Evolutionary conservation across 1,284 basidiomycete genomes (phyloP), one percentile per base, ranked within the genome.

Genomic region (Tilletia caries): DNA sequence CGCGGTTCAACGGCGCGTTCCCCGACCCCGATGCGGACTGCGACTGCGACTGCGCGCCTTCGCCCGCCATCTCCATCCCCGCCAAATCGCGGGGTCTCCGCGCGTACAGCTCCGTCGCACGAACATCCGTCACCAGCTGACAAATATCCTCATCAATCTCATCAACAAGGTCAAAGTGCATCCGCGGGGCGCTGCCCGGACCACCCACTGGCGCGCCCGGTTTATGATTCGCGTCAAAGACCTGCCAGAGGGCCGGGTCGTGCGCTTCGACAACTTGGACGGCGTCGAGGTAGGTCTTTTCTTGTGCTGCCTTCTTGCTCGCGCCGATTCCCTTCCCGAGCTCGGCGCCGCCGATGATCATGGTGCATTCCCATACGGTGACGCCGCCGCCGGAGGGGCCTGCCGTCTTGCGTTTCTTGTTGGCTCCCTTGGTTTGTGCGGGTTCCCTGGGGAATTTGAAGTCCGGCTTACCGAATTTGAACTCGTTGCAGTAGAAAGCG

Each of bases 401-500:
- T 10, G 73, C 78, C 37, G 79, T 77, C 58, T 86, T 83, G 74
- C 88, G 91, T 20, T 87, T 85, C 27, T 46, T 48, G n/a, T 64
- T 48, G 1, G 33, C 23, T 1, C 64, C 64, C 18, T 43, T 33
- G 8, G 23, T 15, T 15, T 58, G 43, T 1, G 43, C 3, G 52
- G 3, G 70, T 33, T 37, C 32, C 2, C 3, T 18, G 20, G 58
- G 58, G 23, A 62, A 62, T 33, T 20, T 62, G 70, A 97, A 85
- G 66, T 93, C 91, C 1, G 94, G 93, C 75, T 89, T 89, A n/a
- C 87, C 87, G 77, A 95, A 95, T 43, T 86, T 86, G 83, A 90
- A 96, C 48, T 89, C 87, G 54, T 89, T 88, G 83, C 93, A 96
- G 82, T 97, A 97, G 81, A 91, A 98, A 76, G 95, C 93, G 90